Evolutionary conservation across 1,139 yeast species (phyloP).

Genomic region (Blastobotrys malaysiensis): DNA sequence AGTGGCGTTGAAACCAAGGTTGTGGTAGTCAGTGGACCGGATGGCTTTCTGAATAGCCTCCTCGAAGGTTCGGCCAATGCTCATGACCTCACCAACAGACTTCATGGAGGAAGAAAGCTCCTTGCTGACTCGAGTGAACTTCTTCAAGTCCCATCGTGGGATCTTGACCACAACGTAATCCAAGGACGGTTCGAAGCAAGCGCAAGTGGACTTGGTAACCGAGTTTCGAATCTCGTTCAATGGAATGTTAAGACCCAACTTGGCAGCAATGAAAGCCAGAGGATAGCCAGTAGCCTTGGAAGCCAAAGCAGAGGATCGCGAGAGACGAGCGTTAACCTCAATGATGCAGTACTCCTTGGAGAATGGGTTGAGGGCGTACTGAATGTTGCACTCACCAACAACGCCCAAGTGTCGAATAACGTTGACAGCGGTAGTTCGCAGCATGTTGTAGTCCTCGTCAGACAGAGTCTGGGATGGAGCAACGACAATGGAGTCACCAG

Average conservation of each 20-base stretch:
- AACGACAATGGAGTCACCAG: slow-evolving; percentile 98
- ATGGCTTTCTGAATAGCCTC: slow-evolving; percentile 98
- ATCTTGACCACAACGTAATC: slow-evolving; percentile 97
- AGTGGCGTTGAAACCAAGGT: slow-evolving; percentile 88
- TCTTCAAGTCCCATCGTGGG: slow-evolving; percentile 98
- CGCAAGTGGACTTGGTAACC: slow-evolving; percentile 91
- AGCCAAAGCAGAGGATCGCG: slow-evolving; percentile 96
- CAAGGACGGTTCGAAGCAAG: slow-evolving; percentile 96
- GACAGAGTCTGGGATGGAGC: slow-evolving; percentile 98
- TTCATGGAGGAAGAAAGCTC: slow-evolving; percentile 92
- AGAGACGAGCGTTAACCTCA: slow-evolving; percentile 96
- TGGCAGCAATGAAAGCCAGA: slow-evolving; percentile 96
- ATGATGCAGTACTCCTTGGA: slow-evolving; percentile 94
- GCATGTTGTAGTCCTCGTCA: slow-evolving; percentile 97
- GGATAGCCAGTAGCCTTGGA: slow-evolving; percentile 99
- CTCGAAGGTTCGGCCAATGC: slow-evolving; percentile 95
- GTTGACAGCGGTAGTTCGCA: slow-evolving; percentile 95
- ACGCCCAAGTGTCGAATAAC: slow-evolving; percentile 97
- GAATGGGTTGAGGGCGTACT: slow-evolving; percentile 92
- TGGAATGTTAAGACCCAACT: slow-evolving; percentile 89
- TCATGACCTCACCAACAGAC: slow-evolving; percentile 98
- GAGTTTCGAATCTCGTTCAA: slow-evolving; percentile 89
- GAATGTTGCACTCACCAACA: slow-evolving; percentile 99
- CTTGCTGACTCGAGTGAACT: slow-evolving; percentile 88
- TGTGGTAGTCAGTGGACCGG: slow-evolving; percentile 91